A percentile compares a stretch with the other conserved stretches of the same genome.
These are phyloP conservation scores for Wickerhamomyces bisporus DNA, from an alignment of 805 yeast genomes.

Conservation along the genomic window DNA sequence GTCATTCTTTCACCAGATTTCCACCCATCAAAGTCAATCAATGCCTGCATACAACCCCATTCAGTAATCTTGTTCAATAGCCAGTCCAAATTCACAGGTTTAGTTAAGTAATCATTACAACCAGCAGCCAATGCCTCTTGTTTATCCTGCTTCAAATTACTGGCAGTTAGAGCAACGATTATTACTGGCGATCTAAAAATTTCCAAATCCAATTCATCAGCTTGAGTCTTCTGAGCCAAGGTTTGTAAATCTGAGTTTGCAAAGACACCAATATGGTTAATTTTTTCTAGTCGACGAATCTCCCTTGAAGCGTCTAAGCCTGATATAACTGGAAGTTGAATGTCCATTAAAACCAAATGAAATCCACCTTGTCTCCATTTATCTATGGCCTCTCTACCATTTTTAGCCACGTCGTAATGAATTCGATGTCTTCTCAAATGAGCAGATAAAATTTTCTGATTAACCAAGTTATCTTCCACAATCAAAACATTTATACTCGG, in stretches of 20 bases:
- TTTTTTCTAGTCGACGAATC: constrained; percentile 76
- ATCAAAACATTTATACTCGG: constrained; percentile 88
- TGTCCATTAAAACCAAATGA: constrained; percentile 94
- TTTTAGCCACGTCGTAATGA: constrained; percentile 79
- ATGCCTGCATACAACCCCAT: constrained; percentile 99
- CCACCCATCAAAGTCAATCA: constrained; percentile 95
- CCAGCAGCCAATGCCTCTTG: constrained; percentile 94
- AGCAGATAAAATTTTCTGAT: constrained; percentile 86
- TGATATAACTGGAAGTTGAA: constrained; percentile 91
- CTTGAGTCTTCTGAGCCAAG: constrained; percentile 25
- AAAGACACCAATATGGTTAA: constrained; percentile 65
- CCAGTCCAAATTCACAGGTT: constrained; percentile 95
- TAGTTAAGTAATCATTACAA: constrained; percentile 92
- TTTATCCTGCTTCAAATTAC: constrained; percentile 78
- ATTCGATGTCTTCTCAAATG: constrained; percentile 83
- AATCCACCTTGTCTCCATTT: constrained; percentile 94
- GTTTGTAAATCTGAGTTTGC: constrained; percentile 21
- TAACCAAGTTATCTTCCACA: constrained; percentile 94
- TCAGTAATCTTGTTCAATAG: constrained; percentile 87
- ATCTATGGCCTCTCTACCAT: constrained; percentile 92
- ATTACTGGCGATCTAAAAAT: constrained; percentile 92
- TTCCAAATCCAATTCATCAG: constrained; percentile 53
- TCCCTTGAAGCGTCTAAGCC: constrained; percentile 95
- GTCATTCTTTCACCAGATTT: constrained; percentile 43
- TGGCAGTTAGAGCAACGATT: constrained; percentile 94